Percentiles rank a stretch among this genome's conserved stretches.
These are phyloP conservation scores for Prunus armeniaca DNA, from an alignment of 306 rosid genomes.

Conservation along the genomic window DNA sequence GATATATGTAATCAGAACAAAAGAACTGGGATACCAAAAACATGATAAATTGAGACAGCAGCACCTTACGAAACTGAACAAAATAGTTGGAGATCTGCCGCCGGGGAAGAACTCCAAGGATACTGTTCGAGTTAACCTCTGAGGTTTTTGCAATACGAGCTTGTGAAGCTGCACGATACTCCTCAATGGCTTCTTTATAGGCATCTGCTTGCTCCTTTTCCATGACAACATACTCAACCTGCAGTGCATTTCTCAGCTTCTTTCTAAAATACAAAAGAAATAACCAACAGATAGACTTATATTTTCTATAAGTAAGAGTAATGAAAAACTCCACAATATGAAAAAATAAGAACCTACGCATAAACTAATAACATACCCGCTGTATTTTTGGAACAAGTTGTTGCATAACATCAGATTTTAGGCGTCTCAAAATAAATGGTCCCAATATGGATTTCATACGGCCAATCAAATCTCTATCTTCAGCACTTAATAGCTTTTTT, in stretches of 20 bases:
- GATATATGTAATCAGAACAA: not conserved
- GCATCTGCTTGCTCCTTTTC: slow-evolving; percentile 72
- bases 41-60: slow-evolving; percentile 15
- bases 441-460: slow-evolving; percentile 96
- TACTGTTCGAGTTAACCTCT: slow-evolving; percentile 34
- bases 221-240: slow-evolving; percentile 89
- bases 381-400: slow-evolving; percentile 95
- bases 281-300: not conserved
- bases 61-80: slow-evolving; percentile 97
- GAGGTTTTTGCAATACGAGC: slow-evolving; percentile 62
- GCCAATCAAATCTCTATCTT: slow-evolving; percentile 70
- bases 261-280: slow-evolving; percentile 4
- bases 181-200: slow-evolving; percentile 88
- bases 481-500: slow-evolving; percentile 75
- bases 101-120: slow-evolving; percentile 55
- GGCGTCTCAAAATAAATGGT: slow-evolving; percentile 88
- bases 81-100: slow-evolving; percentile 91
- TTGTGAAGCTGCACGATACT: slow-evolving; percentile 79
- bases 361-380: slow-evolving; percentile 39
- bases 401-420: slow-evolving; percentile 98
- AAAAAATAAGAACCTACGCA: slow-evolving; percentile 4
- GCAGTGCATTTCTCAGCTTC: slow-evolving; percentile 32
- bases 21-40: not conserved
- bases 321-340: not conserved
- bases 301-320: not conserved